These are phyloP conservation scores for Trametes elegans DNA, from an alignment of 768 basidiomycete genomes.

Conservation along the genomic window DNA sequence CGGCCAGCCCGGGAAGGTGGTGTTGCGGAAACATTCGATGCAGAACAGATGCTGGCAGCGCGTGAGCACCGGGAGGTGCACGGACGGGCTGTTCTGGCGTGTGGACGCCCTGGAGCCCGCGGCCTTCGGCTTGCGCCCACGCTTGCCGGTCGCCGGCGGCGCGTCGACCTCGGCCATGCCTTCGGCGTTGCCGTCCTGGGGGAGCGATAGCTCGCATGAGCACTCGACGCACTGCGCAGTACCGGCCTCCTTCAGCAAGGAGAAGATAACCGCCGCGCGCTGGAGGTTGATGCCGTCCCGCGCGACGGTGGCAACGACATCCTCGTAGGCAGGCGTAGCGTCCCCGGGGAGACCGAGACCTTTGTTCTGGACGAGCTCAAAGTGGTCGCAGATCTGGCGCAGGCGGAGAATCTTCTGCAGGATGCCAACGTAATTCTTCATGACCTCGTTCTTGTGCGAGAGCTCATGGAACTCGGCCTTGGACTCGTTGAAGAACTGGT, in stretches of 20 bases:
- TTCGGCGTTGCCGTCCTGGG: conserved; percentile 37
- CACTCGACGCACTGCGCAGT: conserved; percentile 91
- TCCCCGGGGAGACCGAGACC: conserved; percentile 57
- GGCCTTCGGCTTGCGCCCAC: conserved; percentile 51
- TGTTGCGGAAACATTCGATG: conserved; percentile 74
- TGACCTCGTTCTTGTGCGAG: conserved; percentile 84
- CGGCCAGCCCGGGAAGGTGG: conserved; percentile 82
- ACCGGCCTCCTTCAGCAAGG: conserved; percentile 81
- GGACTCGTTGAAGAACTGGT: conserved; percentile 84
- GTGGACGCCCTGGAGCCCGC: conserved; percentile 63
- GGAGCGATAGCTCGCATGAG: conserved; percentile 63
- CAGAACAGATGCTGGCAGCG: conserved; percentile 96
- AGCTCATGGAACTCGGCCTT: conserved; percentile 91
- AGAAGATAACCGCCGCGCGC: conserved; percentile 80
- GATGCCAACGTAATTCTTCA: conserved; percentile 98
- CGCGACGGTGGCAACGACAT: conserved; percentile 71
- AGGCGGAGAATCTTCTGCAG: conserved; percentile 94
- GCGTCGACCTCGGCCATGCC: conserved; percentile 46
- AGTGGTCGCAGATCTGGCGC: conserved; percentile 98
- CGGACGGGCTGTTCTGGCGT: conserved; percentile 68
- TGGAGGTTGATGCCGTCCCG: conserved; percentile 73
- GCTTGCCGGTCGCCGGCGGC: conserved; percentile 46
- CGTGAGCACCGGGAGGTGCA: conserved; percentile 71
- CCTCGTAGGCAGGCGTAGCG: conserved; percentile 64
- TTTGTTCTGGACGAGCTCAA: conserved; percentile 67